Percentiles rank a stretch among this genome's conserved stretches.
Conservation (phyloP, 2,329 filamentous ascomycete genomes). For the Ceratocystis huliohia region DNA sequence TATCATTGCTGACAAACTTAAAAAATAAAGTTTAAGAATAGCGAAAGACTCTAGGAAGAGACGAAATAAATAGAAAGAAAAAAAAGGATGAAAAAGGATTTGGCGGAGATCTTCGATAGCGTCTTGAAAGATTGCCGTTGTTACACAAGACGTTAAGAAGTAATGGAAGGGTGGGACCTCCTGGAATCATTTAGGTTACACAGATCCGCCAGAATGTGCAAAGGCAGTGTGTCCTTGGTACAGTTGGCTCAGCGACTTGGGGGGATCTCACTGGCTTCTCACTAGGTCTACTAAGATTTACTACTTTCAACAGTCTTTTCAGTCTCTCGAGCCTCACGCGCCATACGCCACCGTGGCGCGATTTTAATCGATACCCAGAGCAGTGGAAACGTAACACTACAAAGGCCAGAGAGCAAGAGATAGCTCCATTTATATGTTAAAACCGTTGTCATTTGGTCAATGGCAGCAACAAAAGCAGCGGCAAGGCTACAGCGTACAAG, state of each 20-base stretch:
- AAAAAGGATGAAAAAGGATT: no score
- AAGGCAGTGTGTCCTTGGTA: no score
- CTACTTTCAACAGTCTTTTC: no score
- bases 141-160: background rate
- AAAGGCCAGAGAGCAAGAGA: conserved; percentile 23
- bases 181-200: background rate
- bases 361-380: conserved; percentile 24
- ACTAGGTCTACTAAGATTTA: background rate
- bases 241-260: no score
- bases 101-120: no score
- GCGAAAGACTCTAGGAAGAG: no score
- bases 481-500: conserved; percentile 26
- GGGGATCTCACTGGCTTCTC: background rate
- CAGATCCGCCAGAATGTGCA: background rate
- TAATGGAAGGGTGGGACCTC: no score
- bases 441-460: conserved; percentile 24
- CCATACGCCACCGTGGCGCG: conserved; percentile 22
- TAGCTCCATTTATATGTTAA: conserved; percentile 24
- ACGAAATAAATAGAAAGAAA: no score
- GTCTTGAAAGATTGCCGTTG: background rate
- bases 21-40: no score
- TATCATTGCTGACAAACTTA: no score
- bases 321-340: conserved; percentile 6
- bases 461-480: conserved; percentile 25
- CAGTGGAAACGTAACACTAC: conserved; percentile 21